A percentile compares a stretch with the other conserved stretches of the same genome.
phyloP scores from a whole-genome alignment of 257 asterid species.

The Avicennia marina region DNA sequence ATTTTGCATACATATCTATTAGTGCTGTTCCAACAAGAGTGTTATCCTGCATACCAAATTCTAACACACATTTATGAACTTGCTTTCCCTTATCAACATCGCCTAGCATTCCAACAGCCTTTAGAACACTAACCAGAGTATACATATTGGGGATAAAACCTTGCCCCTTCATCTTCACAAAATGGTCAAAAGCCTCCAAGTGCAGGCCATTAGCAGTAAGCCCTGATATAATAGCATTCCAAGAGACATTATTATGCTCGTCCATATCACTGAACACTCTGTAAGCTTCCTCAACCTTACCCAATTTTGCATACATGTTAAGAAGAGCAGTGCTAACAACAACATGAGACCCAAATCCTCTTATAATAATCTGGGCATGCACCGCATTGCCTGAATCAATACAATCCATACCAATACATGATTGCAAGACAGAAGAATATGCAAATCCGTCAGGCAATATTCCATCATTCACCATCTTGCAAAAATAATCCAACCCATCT shows the following conservation, averaged over 20 bases:
- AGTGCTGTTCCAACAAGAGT: slow-evolving; percentile 44
- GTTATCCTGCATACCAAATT: slow-evolving; percentile 32
- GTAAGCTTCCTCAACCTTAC: slow-evolving; percentile 33
- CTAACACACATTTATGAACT: slow-evolving; percentile 34
- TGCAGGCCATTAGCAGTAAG: slow-evolving; percentile 43
- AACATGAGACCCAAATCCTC: slow-evolving; percentile 43
- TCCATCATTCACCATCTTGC: slow-evolving; percentile 35
- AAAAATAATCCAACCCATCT: slow-evolving; percentile 33
- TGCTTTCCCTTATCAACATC: slow-evolving; percentile 37
- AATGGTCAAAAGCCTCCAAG: slow-evolving; percentile 36
- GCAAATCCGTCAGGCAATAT: slow-evolving; percentile 40
- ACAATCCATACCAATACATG: slow-evolving; percentile 36
- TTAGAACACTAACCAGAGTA: slow-evolving; percentile 40
- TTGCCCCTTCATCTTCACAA: slow-evolving; percentile 37
- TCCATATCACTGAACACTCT: slow-evolving; percentile 38
- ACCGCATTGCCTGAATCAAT: slow-evolving; percentile 35
- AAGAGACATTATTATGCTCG: slow-evolving; percentile 40
- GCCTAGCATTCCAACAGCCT: slow-evolving; percentile 43
- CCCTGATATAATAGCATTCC: slow-evolving; percentile 64
- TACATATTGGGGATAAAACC: slow-evolving; percentile 37
- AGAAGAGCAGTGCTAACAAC: slow-evolving; percentile 45
- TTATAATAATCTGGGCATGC: slow-evolving; percentile 40
- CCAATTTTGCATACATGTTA: slow-evolving; percentile 44
- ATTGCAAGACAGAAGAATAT: slow-evolving; percentile 38
- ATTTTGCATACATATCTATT: slow-evolving; percentile 47